Percentiles rank a stretch among this genome's conserved stretches.
Evolutionary conservation across 305 asterid genomes (phyloP).

Genomic region (Petunia hybrid): DNA sequence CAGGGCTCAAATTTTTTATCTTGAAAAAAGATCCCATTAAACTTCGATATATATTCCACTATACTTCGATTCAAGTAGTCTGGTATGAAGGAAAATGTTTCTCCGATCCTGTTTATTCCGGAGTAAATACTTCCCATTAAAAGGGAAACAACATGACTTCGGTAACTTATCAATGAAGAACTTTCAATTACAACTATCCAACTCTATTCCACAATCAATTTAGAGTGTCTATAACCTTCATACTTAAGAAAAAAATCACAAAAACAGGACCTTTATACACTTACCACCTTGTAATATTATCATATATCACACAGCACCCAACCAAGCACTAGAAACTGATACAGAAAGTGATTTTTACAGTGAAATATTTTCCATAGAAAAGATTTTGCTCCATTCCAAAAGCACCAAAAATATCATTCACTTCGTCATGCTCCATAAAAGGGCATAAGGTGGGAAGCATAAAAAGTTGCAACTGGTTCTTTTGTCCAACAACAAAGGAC

Average conservation of each 20-base stretch:
- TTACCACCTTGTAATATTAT: not conserved
- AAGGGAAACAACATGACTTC: not conserved
- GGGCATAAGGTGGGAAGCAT: not conserved
- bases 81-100: constrained; percentile 13
- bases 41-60: not conserved
- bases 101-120: not conserved
- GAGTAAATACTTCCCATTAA: not conserved
- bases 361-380: not conserved
- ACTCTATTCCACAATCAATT: not conserved
- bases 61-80: not conserved
- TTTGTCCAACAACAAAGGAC: not conserved
- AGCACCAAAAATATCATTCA: constrained; percentile 21
- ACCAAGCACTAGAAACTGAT: constrained; percentile 15
- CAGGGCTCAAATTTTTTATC: not conserved
- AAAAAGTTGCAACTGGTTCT: not conserved
- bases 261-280: not conserved
- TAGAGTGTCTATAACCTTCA: not conserved
- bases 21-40: not conserved
- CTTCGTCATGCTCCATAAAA: constrained; percentile 14
- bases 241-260: constrained; percentile 4
- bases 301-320: not conserved
- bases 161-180: constrained; percentile 1
- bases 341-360: not conserved
- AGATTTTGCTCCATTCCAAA: not conserved
- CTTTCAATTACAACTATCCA: constrained; percentile 5